A percentile compares a stretch with the other conserved stretches of the same genome.
These are phyloP conservation scores for Bryoerythrophyllum caledonicum DNA, from an alignment of 225 moss, liverwort and hornwort genomes.

Conservation along the genomic window DNA sequence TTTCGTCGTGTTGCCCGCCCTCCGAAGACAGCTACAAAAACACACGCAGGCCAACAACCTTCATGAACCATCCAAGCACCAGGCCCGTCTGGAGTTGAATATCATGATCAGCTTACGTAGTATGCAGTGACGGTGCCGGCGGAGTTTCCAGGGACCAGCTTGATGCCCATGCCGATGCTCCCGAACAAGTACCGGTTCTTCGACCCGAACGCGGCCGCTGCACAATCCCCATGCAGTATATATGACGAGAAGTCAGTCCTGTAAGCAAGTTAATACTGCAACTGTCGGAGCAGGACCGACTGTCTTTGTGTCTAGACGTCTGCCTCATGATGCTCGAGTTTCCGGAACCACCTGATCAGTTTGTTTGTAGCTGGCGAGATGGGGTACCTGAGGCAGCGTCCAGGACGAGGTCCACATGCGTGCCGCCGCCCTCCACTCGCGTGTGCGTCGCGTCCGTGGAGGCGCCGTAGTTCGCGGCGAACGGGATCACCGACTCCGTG, in stretches of 20 bases:
- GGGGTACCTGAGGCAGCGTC: slow-evolving; percentile 35
- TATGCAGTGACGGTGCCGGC: slow-evolving; percentile 92
- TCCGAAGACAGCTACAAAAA: slow-evolving; percentile 35
- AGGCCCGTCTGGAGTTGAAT: too few relatives aligned
- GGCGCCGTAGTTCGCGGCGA: slow-evolving; percentile 40
- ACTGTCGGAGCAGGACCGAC: too few relatives aligned
- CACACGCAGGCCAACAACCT: too few relatives aligned
- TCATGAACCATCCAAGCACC: too few relatives aligned
- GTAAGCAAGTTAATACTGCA: too few relatives aligned
- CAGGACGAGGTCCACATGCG: slow-evolving; percentile 43
- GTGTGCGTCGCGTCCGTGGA: slow-evolving; percentile 41
- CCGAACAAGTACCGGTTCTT: slow-evolving; percentile 68
- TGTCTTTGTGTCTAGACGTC: too few relatives aligned
- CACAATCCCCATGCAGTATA: not conserved
- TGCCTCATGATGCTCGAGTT: too few relatives aligned
- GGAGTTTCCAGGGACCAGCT: slow-evolving; percentile 74
- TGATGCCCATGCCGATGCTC: slow-evolving; percentile 73
- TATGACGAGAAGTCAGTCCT: too few relatives aligned
- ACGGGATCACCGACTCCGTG: slow-evolving; percentile 19
- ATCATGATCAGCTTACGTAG: slow-evolving; percentile 48
- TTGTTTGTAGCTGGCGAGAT: not conserved
- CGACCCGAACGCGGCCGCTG: slow-evolving; percentile 77
- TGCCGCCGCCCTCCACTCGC: slow-evolving; percentile 27
- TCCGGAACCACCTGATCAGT: too few relatives aligned
- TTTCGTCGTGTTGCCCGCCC: slow-evolving; percentile 44